These are phyloP conservation scores for Darksidea phi DNA, from an alignment of 495 filamentous ascomycete species.

Conservation along the genomic window DNA sequence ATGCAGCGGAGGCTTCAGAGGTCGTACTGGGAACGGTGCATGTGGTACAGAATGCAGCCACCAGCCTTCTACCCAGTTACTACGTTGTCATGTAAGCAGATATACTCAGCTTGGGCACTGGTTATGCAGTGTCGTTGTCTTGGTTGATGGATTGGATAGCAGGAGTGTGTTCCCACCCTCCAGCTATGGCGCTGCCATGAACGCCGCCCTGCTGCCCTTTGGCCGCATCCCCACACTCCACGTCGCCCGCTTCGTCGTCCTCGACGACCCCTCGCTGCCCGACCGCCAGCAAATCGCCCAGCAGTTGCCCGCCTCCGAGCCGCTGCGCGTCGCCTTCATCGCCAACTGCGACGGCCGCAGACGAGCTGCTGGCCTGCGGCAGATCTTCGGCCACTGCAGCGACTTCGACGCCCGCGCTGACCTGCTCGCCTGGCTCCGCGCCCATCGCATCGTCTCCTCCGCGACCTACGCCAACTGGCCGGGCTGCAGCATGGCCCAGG, in stretches of 20 bases:
- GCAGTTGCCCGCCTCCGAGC: conserved; percentile 16
- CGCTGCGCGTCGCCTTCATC: conserved; percentile 17
- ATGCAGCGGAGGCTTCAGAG: not conserved
- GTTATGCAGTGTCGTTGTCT: not conserved
- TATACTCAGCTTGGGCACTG: not conserved
- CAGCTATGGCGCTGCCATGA: conserved; percentile 6
- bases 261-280: conserved; percentile 18
- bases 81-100: not conserved
- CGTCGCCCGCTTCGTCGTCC: conserved; percentile 14
- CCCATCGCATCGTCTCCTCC: conserved; percentile 11
- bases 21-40: not conserved
- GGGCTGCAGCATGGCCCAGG: conserved; percentile 18
- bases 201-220: conserved; percentile 16
- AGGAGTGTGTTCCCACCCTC: not conserved
- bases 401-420: conserved; percentile 22
- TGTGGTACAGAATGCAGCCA: not conserved
- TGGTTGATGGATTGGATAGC: not conserved
- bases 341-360: conserved; percentile 16
- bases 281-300: conserved; percentile 19
- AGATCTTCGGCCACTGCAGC: conserved; percentile 17
- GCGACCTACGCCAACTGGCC: conserved; percentile 18
- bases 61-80: not conserved
- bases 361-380: conserved; percentile 19
- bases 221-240: conserved; percentile 14
- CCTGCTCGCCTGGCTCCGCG: conserved; percentile 19